Conservation (phyloP, 129 eudicot genomes). For the Artemisia argyi region DNA sequence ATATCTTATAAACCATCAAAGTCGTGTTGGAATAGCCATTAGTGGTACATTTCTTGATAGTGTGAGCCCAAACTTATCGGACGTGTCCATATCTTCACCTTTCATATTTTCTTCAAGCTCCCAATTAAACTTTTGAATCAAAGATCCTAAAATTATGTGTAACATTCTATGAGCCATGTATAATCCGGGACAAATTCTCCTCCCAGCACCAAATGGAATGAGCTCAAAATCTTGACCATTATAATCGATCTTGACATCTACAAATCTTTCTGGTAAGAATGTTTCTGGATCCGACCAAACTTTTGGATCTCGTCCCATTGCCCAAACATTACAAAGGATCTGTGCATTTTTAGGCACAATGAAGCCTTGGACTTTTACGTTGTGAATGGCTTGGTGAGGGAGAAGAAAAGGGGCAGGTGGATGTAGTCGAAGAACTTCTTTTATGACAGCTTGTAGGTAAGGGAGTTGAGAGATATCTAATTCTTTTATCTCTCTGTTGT, state of each 20-base stretch:
- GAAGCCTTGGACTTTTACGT: constrained; percentile 40
- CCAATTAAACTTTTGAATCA: constrained; percentile 40
- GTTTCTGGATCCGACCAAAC: constrained; percentile 35
- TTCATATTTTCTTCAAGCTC: constrained; percentile 22
- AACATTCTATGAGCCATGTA: constrained; percentile 43
- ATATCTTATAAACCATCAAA: neutral
- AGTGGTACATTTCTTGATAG: constrained; percentile 26
- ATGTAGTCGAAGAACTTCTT: constrained; percentile 51
- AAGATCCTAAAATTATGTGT: constrained; percentile 40
- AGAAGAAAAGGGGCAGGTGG: constrained; percentile 45
- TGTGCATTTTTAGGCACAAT: constrained; percentile 44
- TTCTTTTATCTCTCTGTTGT: constrained; percentile 22
- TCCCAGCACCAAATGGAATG: constrained; percentile 45
- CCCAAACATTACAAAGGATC: constrained; percentile 49
- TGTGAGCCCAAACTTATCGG: constrained; percentile 41
- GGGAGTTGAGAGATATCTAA: constrained; percentile 38
- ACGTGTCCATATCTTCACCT: constrained; percentile 35
- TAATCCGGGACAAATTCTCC: constrained; percentile 48
- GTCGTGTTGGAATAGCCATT: constrained; percentile 17
- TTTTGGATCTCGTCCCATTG: constrained; percentile 42
- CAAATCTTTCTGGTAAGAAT: constrained; percentile 46
- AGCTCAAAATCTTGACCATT: constrained; percentile 46
- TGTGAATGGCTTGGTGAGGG: constrained; percentile 37
- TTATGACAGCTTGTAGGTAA: constrained; percentile 43
- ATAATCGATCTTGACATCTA: constrained; percentile 18